These are phyloP conservation scores for Dimargaris xerosporica DNA, from an alignment of 192 early-diverging fungal species.

Conservation along the genomic window DNA sequence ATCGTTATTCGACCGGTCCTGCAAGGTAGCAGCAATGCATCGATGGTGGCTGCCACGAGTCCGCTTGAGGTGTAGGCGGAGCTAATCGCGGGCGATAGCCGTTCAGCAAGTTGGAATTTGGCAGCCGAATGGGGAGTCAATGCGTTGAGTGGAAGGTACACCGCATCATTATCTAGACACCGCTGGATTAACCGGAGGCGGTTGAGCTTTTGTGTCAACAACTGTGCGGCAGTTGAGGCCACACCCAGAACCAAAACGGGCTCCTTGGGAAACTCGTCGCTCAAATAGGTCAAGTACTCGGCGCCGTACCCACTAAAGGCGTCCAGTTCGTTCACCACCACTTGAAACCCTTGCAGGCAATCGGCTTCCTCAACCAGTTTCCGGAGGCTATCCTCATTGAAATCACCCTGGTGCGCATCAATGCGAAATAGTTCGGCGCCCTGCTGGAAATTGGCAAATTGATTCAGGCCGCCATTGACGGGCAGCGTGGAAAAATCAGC, in stretches of 20 bases:
- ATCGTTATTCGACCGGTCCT: too few relatives aligned
- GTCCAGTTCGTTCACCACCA: conserved; percentile 38
- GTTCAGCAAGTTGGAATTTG: background rate
- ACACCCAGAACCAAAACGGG: conserved; percentile 31
- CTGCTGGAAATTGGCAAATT: conserved; percentile 38
- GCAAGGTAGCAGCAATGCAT: background rate
- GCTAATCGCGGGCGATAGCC: background rate
- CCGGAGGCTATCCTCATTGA: conserved; percentile 23
- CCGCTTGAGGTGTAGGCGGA: background rate
- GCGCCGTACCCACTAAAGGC: conserved; percentile 56
- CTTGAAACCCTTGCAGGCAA: conserved; percentile 50
- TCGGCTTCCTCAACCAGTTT: conserved; percentile 25
- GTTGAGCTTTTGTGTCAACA: background rate
- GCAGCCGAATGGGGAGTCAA: background rate
- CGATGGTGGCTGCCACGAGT: background rate
- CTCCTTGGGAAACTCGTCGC: conserved; percentile 56
- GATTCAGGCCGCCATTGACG: conserved; percentile 37
- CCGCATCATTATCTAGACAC: background rate
- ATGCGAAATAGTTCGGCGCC: conserved; percentile 28
- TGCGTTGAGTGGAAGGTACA: background rate
- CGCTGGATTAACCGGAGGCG: background rate
- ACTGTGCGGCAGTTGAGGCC: background rate
- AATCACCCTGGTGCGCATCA: conserved; percentile 15
- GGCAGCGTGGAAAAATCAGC: conserved; percentile 29
- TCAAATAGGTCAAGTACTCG: conserved; percentile 37